These are phyloP conservation scores for Phytopythium vexans DNA, from an alignment of 352 stramenopile species.

Conservation along the genomic window DNA sequence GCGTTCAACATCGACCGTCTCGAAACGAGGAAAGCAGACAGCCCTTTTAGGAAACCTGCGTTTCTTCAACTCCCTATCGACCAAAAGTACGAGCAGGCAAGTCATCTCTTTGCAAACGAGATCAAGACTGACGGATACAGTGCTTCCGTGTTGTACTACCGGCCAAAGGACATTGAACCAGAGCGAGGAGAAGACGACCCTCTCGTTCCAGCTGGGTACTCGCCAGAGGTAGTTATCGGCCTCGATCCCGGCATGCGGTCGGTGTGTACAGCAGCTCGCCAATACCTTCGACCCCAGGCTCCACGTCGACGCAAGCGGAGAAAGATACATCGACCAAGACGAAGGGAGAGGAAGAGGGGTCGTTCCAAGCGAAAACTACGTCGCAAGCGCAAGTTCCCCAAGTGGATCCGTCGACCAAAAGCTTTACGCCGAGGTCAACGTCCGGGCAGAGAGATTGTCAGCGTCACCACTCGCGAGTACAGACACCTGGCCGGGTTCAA, in stretches of 20 bases:
- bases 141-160: conserved; percentile 6
- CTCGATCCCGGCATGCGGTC: conserved; percentile 9
- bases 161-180: conserved; percentile 2
- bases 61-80: background rate
- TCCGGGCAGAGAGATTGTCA: background rate
- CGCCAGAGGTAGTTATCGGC: conserved; percentile 6
- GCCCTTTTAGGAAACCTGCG: conserved; percentile 1
- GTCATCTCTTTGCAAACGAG: conserved; percentile 8
- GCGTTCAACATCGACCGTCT: too few species aligned
- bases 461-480: conserved; percentile 3
- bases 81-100: conserved; percentile 6
- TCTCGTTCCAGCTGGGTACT: conserved; percentile 7
- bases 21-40: background rate
- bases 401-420: conserved; percentile 1
- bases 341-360: background rate
- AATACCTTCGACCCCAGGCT: conserved; percentile 4
- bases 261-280: conserved; percentile 5
- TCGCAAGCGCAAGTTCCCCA: background rate
- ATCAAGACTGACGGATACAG: conserved; percentile 9
- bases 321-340: background rate
- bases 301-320: background rate
- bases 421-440: background rate
- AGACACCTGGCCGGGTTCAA: conserved; percentile 7
- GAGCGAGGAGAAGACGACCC: background rate
- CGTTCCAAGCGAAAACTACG: background rate